Evolutionary conservation across 164 flowering plant species (phyloP).

Genomic region (Platanus orientalis): DNA sequence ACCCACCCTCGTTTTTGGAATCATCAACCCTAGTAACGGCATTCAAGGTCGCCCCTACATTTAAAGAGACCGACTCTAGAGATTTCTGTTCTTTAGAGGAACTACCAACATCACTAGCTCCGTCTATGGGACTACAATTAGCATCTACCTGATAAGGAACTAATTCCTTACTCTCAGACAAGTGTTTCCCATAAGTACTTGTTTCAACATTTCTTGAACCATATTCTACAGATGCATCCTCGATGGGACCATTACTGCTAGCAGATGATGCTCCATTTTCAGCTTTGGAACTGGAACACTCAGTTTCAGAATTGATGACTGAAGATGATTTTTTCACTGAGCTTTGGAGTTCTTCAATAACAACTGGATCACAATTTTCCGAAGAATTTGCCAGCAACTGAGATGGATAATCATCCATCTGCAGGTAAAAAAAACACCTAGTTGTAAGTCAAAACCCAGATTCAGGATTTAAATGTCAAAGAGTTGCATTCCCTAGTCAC

Average conservation of each 20-base stretch:
- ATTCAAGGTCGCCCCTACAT: too few relatives aligned
- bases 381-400: conserved; percentile 23
- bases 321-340: conserved; percentile 20
- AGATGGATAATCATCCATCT: conserved; percentile 48
- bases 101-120: too few relatives aligned
- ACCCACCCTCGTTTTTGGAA: too few relatives aligned
- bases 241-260: conserved; percentile 18
- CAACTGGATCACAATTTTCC: too few relatives aligned
- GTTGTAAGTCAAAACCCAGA: conserved; percentile 6
- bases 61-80: too few relatives aligned
- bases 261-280: conserved; percentile 30
- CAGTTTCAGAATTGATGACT: conserved; percentile 16
- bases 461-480: too few relatives aligned
- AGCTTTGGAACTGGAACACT: conserved; percentile 18
- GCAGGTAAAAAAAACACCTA: conserved; percentile 13
- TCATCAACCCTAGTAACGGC: too few relatives aligned
- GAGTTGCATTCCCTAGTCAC: too few relatives aligned
- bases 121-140: too few relatives aligned
- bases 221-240: conserved; percentile 17
- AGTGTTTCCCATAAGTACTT: conserved; percentile 21
- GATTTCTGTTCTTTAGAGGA: too few relatives aligned
- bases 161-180: conserved; percentile 38
- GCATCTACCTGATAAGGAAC: conserved; percentile 27
- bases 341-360: conserved; percentile 14
- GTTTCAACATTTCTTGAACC: conserved; percentile 20